Base-by-base conservation (phyloP, 768 basidiomycete species). In the Trametes cinnabarina region DNA sequence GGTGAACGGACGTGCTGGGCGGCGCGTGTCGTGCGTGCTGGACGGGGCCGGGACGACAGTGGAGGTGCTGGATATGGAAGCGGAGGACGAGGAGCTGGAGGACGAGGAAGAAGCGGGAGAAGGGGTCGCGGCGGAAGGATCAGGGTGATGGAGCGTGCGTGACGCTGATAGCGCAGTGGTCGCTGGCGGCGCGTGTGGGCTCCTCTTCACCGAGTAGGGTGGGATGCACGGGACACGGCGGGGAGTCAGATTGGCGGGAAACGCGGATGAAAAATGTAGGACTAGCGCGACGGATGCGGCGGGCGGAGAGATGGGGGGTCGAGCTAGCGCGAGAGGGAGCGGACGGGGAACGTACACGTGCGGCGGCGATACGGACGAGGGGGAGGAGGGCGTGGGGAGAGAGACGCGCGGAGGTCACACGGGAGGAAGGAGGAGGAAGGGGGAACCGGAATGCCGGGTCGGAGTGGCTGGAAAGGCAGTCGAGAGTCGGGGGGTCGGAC, bases 1-100 rank as follows among this genome's bases (percentile, higher is more conserved):
- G 51, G 77, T 90, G 69, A 93, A 93, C 69, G 90, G 91, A 62
- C 77, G 86, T 69, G 75, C 72, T 9, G 88, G 88, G 54, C 84
- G 90, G 66, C 77, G 88, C 66, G 85, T 92, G 50, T 88, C 83
- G 6, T 90, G 90, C 70, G 80, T 91, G 55, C 70, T 92, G 68
- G 88, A 88, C 69, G 73, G 71, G 57, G 76, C 77, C 52, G 90
- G 88, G 62, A 78, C 75, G 61, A 74, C 72, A 57, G 68, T 92
- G 79, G 88, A 92, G 74, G 78, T 86, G 43, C 75, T 91, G 65
- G 90, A 92, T 77, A 76, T 92, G 74, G 90, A 90, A 76, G 86
- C 79, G 54, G 84, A 72, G 41, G 75, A 72, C 55, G 69, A 66
- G 19, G 70, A 67, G 19, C 65, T 66, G 47, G 68, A 62, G 40